Evolutionary conservation across 129 eudicot genomes (phyloP).

Genomic region (Rutidosis leptorrhynchoides): DNA sequence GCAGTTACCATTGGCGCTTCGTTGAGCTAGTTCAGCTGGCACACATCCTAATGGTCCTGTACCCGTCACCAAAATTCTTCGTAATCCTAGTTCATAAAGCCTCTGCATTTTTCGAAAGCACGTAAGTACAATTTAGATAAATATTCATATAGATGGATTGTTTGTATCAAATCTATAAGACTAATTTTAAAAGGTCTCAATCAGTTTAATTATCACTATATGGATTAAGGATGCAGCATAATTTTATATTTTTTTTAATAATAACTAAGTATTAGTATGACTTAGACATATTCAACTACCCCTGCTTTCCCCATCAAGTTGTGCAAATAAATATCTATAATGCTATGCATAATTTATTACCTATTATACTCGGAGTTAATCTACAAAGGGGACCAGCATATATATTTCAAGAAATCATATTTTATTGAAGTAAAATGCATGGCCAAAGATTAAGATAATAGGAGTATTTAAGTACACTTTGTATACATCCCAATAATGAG

Average conservation of each 20-base stretch:
- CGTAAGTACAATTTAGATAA: not conserved
- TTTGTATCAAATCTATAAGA: not conserved
- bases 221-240: slow-evolving; percentile 20
- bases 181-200: not conserved
- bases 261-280: slow-evolving; percentile 19
- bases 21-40: slow-evolving; percentile 45
- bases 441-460: not conserved
- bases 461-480: not conserved
- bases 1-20: slow-evolving; percentile 44
- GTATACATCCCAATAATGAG: not conserved
- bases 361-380: not conserved
- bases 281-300: slow-evolving; percentile 26
- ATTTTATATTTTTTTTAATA: slow-evolving; percentile 12
- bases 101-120: slow-evolving; percentile 33
- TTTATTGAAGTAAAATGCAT: no score
- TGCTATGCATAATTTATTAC: not conserved
- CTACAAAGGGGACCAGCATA: not conserved
- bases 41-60: slow-evolving; percentile 64
- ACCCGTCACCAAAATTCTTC: slow-evolving; percentile 49
- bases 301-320: not conserved
- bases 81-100: slow-evolving; percentile 46
- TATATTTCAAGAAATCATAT: not conserved
- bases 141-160: not conserved
- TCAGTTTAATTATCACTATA: slow-evolving; percentile 17
- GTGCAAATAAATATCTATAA: not conserved